Evolutionary conservation across 495 filamentous ascomycete genomes (phyloP).

Genomic region (Penicillium robsamsonii): DNA sequence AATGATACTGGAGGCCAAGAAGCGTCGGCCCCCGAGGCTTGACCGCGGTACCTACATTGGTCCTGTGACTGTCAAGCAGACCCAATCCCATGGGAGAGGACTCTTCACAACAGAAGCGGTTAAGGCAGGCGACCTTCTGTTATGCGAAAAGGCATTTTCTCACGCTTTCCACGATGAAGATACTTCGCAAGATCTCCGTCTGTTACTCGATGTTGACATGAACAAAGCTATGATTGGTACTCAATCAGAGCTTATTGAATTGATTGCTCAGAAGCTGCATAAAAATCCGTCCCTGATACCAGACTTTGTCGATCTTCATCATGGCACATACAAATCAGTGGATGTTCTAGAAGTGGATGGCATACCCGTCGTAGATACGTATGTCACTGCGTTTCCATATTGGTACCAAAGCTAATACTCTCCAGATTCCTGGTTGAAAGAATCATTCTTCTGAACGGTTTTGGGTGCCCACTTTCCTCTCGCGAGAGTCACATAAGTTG

Average conservation of each 20-base stretch:
- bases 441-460: constrained; percentile 49
- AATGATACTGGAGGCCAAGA: constrained; percentile 37
- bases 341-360: constrained; percentile 42
- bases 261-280: constrained; percentile 45
- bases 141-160: constrained; percentile 58
- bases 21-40: constrained; percentile 32
- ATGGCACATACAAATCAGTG: constrained; percentile 35
- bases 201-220: constrained; percentile 37
- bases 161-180: constrained; percentile 24
- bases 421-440: constrained; percentile 42
- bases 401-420: constrained; percentile 7
- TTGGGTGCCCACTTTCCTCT: constrained; percentile 44
- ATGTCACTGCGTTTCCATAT: constrained; percentile 1
- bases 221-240: constrained; percentile 26
- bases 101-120: constrained; percentile 50
- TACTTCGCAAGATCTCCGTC: constrained; percentile 9
- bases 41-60: constrained; percentile 49
- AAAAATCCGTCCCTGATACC: constrained; percentile 48
- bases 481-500: constrained; percentile 27
- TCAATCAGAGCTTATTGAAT: constrained; percentile 36
- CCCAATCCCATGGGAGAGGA: constrained; percentile 38
- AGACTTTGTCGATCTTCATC: constrained; percentile 42
- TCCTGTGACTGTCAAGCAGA: constrained; percentile 25
- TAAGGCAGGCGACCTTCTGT: constrained; percentile 50
- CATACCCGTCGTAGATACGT: constrained; percentile 52